Base-by-base conservation (phyloP, 2,329 filamentous ascomycete genomes). In the Alternaria burnsii region DNA sequence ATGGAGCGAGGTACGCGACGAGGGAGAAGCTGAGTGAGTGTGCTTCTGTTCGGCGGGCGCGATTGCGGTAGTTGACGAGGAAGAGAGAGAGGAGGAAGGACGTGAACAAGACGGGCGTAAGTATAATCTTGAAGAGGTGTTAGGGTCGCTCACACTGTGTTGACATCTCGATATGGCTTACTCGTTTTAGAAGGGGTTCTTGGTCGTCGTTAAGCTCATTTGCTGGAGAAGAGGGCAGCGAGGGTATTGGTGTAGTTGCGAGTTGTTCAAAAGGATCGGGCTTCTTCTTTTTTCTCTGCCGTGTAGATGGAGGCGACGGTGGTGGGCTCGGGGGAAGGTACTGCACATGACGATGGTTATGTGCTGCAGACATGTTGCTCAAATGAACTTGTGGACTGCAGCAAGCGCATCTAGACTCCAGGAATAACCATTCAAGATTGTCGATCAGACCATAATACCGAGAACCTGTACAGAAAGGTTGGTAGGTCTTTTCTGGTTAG, bases 41-140 rank as follows among this genome's bases (percentile, higher is more conserved):
- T 6, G 72, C 66, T 38, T 68, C 75, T 63, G 69, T 80, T 77
- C 76, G 88, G 82, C 76, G 82, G 72, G 70, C 82, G 71, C 69
- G 86, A 78, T 83, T 87, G 59, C 82, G 82, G 52, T 84, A 79
- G 78, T 91, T 88, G 43, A 91, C 83, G 52, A 90, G 76, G 72
- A 84, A 82, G 46, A 91, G 84, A 2, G 89, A 91, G 65, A 91
- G 46, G 42, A 92, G 75, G 77, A 91, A 91, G 22, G 87, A 85
- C 52, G 87, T 80, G 73, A 91, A 86, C 65, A 87, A 82, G 62
- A 91, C 67, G 8, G 89, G 88, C 0, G 88, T 89, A 78, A 89
- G 82, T 67, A 91, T 62, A 60, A 81, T 69, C 79, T 79, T 52
- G 57, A 34, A 14, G 9, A 4, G 30, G 9, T 24, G 30, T 58